Evolutionary conservation across 139 green algal genomes (phyloP).

Genomic region (Coccomyxa sp.): DNA sequence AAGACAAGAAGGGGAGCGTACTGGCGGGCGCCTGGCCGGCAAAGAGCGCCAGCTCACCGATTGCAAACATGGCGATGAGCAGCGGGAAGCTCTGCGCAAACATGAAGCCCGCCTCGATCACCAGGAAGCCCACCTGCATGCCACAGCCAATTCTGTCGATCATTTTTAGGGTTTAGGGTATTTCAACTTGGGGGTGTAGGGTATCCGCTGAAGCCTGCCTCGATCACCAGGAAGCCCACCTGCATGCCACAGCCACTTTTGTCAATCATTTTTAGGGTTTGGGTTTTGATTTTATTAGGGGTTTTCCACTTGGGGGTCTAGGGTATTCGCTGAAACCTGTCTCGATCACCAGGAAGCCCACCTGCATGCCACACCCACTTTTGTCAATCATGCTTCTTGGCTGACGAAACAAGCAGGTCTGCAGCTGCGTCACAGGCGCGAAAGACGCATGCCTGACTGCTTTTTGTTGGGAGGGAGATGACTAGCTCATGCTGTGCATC

Average conservation of each 20-base stretch:
- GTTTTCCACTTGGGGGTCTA: background rate
- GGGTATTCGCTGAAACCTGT: background rate
- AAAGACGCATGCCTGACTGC: too few species aligned
- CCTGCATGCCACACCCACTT: background rate
- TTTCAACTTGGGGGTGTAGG: background rate
- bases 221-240: conserved; percentile 10
- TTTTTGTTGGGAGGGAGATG: too few species aligned
- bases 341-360: conserved; percentile 12
- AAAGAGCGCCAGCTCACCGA: conserved; percentile 69
- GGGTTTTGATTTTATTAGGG: background rate
- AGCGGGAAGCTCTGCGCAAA: background rate
- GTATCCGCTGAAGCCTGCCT: background rate
- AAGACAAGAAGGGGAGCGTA: background rate
- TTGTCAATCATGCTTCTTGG: too few species aligned
- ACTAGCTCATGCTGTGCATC: too few species aligned
- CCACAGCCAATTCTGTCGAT: background rate
- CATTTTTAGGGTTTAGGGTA: background rate
- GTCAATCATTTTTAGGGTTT: background rate
- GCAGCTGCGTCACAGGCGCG: too few species aligned
- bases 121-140: conserved; percentile 6
- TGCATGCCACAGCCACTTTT: background rate
- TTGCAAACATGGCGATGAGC: conserved; percentile 21
- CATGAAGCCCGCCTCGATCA: conserved; percentile 12
- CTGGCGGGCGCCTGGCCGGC: conserved; percentile 10
- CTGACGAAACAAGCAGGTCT: too few species aligned